A percentile compares a stretch with the other conserved stretches of the same genome.
These are phyloP conservation scores for Fusarium sp. DNA, from an alignment of 2,329 filamentous ascomycete genomes.

Conservation along the genomic window DNA sequence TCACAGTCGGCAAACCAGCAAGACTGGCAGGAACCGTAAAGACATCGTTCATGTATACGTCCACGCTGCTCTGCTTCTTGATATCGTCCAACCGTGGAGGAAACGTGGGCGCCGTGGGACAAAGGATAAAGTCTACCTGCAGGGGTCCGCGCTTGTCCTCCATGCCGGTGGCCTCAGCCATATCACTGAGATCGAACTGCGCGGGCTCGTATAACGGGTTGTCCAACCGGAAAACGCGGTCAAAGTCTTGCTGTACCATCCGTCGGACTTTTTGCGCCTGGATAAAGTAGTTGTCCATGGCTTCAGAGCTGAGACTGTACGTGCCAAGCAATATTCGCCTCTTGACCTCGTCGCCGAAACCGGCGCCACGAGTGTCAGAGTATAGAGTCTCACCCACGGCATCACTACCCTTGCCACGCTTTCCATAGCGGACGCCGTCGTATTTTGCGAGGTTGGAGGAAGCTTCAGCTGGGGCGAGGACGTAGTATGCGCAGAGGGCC, in stretches of 20 bases:
- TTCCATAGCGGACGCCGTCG: conserved; percentile 93
- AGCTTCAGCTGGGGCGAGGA: conserved; percentile 93
- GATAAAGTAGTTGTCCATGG: conserved; percentile 96
- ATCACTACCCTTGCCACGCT: conserved; percentile 61
- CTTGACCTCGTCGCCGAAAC: conserved; percentile 87
- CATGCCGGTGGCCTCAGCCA: conserved; percentile 62
- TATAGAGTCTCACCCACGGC: conserved; percentile 75
- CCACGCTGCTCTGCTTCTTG: conserved; percentile 65
- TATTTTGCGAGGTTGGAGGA: conserved; percentile 97
- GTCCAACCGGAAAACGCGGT: conserved; percentile 75
- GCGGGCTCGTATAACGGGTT: conserved; percentile 73
- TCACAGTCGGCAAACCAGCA: conserved; percentile 89
- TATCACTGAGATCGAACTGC: conserved; percentile 69
- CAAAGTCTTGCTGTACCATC: conserved; percentile 87
- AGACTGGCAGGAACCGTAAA: conserved; percentile 96
- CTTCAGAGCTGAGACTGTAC: conserved; percentile 88
- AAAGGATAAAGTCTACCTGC: conserved; percentile 86
- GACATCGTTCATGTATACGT: conserved; percentile 91
- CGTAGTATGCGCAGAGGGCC: conserved; percentile 92
- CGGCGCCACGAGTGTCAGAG: conserved; percentile 75
- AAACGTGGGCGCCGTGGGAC: conserved; percentile 84
- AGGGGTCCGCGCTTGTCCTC: conserved; percentile 67
- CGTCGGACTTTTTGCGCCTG: conserved; percentile 90
- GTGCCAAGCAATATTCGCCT: conserved; percentile 89
- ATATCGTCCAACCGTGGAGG: conserved; percentile 74